phyloP scores from a whole-genome alignment of 495 filamentous ascomycete genomes.

The Thermothielavioides terrestris region DNA sequence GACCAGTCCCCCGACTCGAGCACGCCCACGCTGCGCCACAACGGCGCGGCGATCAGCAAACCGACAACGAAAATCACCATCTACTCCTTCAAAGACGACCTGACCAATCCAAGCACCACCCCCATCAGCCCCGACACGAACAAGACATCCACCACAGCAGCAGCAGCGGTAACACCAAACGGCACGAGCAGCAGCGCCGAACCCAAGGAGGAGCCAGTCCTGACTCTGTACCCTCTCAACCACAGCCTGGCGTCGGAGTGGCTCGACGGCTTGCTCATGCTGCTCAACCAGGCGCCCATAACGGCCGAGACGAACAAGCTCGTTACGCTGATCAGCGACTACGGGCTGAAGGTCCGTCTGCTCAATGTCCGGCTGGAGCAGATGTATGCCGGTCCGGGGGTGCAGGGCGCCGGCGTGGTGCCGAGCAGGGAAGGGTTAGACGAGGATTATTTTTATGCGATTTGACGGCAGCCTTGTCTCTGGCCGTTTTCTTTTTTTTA shows the following conservation, averaged over 20 bases:
- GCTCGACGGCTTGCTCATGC: slow-evolving; percentile 91
- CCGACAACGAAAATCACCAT: slow-evolving; percentile 86
- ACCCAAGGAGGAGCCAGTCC: slow-evolving; percentile 49
- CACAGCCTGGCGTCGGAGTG: slow-evolving; percentile 88
- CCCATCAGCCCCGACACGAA: background rate
- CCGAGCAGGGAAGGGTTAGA: slow-evolving; percentile 54
- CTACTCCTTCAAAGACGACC: slow-evolving; percentile 53
- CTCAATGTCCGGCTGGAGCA: slow-evolving; percentile 88
- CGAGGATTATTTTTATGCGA: slow-evolving; percentile 63
- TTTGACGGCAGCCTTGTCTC: too few species aligned
- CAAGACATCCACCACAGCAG: background rate
- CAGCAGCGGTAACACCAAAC: too few species aligned
- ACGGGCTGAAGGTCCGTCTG: slow-evolving; percentile 85
- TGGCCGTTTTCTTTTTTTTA: background rate
- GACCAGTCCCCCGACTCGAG: slow-evolving; percentile 15
- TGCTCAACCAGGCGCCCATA: slow-evolving; percentile 90
- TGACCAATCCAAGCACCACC: background rate
- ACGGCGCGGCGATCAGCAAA: slow-evolving; percentile 25
- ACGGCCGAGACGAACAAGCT: slow-evolving; percentile 91
- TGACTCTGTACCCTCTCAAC: slow-evolving; percentile 73
- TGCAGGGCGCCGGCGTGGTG: slow-evolving; percentile 33
- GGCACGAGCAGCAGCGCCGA: slow-evolving; percentile 22
- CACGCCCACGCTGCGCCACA: slow-evolving; percentile 27
- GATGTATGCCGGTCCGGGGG: slow-evolving; percentile 41
- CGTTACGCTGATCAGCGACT: slow-evolving; percentile 74